A percentile compares a stretch with the other conserved stretches of the same genome.
phyloP scores from a whole-genome alignment of 768 basidiomycete genomes.

The Leccinum arenicola region DNA sequence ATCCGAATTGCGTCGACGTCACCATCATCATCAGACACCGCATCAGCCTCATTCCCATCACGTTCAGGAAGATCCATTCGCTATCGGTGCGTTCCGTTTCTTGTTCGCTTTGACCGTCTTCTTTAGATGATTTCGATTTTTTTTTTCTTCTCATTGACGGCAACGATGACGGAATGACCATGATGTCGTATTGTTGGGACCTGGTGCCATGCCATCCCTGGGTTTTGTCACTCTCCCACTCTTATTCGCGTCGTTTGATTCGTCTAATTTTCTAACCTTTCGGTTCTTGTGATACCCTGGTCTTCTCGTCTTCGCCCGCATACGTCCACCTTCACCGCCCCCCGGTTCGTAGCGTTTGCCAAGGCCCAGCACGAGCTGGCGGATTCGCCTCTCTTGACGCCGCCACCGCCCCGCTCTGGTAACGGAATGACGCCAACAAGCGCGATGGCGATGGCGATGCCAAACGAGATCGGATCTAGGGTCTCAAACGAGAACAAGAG shows the following conservation, averaged over 20 bases:
- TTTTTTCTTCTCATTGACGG: neutral
- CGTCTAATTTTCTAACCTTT: neutral
- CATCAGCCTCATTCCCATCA: neutral
- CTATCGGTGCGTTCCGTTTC: constrained; percentile 14
- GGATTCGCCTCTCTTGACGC: constrained; percentile 1
- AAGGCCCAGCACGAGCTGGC: constrained; percentile 8
- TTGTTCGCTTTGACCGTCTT: neutral
- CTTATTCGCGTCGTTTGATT: neutral
- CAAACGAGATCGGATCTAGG: neutral
- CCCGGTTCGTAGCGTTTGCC: constrained; percentile 17
- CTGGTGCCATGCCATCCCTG: neutral
- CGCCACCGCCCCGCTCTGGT: neutral
- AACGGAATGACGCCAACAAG: neutral
- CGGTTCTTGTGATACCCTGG: neutral
- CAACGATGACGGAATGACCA: neutral
- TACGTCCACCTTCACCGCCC: neutral
- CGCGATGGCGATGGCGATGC: neutral
- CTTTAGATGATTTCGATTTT: neutral
- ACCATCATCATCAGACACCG: neutral
- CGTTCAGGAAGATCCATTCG: neutral
- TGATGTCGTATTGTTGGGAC: neutral
- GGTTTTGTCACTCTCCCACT: neutral
- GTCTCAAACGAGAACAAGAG: neutral
- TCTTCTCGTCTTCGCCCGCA: neutral
- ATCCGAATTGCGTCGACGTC: constrained; percentile 14